Base-by-base conservation (phyloP, 1,139 yeast genomes). In the Yamadazyma mexicana region DNA sequence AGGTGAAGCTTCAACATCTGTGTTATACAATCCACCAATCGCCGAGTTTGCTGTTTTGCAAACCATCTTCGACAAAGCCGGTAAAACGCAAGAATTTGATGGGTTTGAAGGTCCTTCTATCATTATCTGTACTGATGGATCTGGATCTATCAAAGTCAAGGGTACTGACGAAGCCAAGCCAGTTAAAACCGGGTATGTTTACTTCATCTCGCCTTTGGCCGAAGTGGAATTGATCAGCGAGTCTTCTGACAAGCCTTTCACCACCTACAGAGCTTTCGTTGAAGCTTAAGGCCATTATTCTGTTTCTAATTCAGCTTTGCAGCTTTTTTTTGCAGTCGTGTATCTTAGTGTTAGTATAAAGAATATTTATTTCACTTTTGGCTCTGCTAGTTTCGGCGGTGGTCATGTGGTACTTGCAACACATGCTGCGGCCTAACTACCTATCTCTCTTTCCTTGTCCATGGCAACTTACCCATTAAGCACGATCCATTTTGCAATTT, bases 11-110 rank as follows among this genome's bases (percentile, higher is more conserved):
- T 62, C 62, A 34, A 66, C 55, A 45, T 77, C 85, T 20, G 77
- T 75, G 29, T 73, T 91, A 49, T 94, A 83, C 64, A 86, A 92
- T 60, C 99, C 99, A 18, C 99, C 99, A 46, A 92, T 92, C 58
- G 95, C 83, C 45, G 99, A 92, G 68, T 92, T 92, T 59, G 76
- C 96, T 3, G 98, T 92, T 17, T 75, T 94, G 56, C 92, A 87
- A 65, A 82, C 94, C 34, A 66, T 67, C 23, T 71, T 73, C 48
- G 77, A 75, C 41, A 51, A 64, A 24, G 56, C 69, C 6, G 75
- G 74, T 26, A 73, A 82, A 49, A 61, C 55, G 31, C 74, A 73
- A 49, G 47, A 52, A 2, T 77, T 81, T 52, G 78, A 79, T 38
- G 79, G 72, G 4, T 69, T 92, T 37, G 68, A 79, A 31, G 98